Evolutionary conservation across 2,329 filamentous ascomycete species (phyloP), one percentile per base, ranked within the genome.

Genomic region (Exophiala phaeomuriformis): DNA sequence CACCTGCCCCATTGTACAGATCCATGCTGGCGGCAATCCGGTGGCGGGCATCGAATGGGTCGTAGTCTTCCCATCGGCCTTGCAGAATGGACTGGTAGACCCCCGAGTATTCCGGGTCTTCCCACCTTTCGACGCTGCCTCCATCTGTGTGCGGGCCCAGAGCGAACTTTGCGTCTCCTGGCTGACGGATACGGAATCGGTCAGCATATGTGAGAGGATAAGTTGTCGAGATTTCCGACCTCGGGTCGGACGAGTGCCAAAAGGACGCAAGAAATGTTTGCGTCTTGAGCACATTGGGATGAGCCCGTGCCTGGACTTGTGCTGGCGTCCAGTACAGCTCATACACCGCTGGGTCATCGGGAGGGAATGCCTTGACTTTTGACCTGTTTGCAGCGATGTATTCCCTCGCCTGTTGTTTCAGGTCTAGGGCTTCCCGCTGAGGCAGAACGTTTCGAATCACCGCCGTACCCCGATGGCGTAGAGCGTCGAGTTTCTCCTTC

Each of bases 21-120:
- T 95, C 85, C 56, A 81, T 83, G 2, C 82, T 78, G 2, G 85
- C 88, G 0, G 72, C 69, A 0, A 91, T 75, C 3, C 90, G 79
- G 4, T 80, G 78, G 58, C 79, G 82, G 0, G 83, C 83, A 63
- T 95, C 88, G 81, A 85, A 96, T 0, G 89, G 81, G 64, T 96
- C 87, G 64, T 88, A 90, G 2, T 77, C 68, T 59, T 94, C 88
- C 89, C 90, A 95, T 0, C 75, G 69, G 0, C 90, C 91, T 19
- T 79, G 69, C 52, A 89, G 85, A 5, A 96, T 78, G 19, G 77
- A 71, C 55, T 85, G 79, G 68, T 95, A 96, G 2, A 90, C 86
- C 2, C 76, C 71, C 0, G 83, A 81, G 60, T 90, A 90, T 1
- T 85, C 85, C 0, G 78, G 70, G 31, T 73, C 74, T 66, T 89